A percentile compares a stretch with the other conserved stretches of the same genome.
These are phyloP conservation scores for Fusarium sp. DNA, from an alignment of 2,329 filamentous ascomycete species.

Conservation along the genomic window DNA sequence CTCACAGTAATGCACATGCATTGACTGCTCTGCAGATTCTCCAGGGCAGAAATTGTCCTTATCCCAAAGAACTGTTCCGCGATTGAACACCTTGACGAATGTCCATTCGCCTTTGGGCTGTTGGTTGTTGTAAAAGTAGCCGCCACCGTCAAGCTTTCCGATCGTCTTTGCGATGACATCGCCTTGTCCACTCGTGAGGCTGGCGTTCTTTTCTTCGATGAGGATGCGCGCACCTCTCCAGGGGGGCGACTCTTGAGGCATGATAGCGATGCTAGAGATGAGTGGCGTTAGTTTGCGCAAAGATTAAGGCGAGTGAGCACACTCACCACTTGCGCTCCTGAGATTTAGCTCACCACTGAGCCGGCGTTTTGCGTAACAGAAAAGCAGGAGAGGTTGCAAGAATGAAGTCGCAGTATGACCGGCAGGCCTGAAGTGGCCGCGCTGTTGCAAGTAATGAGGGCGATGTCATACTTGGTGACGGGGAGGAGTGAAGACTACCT, in stretches of 20 bases:
- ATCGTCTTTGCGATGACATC: background rate
- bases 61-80: background rate
- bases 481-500: accelerated
- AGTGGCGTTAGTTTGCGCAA: background rate
- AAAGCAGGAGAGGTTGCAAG: accelerated
- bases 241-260: accelerated
- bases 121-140: background rate
- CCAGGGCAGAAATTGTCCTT: background rate
- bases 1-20: background rate
- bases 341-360: accelerated
- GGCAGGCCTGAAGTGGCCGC: accelerated
- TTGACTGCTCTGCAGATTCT: background rate
- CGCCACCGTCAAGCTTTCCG: accelerated
- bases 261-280: background rate
- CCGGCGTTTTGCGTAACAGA: accelerated
- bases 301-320: accelerated
- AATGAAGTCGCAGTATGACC: accelerated
- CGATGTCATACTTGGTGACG: accelerated
- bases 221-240: background rate
- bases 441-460: accelerated
- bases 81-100: accelerated
- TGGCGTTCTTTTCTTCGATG: accelerated
- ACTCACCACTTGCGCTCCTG: background rate
- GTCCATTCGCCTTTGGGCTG: background rate
- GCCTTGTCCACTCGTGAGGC: too few species aligned